These are phyloP conservation scores for Oryza australiensis DNA, from an alignment of 176 grass and related monocot genomes.

Conservation along the genomic window DNA sequence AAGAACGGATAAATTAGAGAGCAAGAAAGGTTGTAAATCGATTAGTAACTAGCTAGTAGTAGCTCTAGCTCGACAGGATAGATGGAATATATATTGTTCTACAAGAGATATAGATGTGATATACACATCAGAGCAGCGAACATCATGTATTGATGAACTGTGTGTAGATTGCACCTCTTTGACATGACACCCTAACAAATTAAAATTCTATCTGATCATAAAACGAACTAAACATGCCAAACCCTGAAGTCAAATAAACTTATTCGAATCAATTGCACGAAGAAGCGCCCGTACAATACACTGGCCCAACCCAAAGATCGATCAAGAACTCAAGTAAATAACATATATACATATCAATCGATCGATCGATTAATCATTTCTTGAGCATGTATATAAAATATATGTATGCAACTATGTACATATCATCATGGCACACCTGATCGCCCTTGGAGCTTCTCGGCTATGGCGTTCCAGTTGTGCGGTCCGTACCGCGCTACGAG, in stretches of 20 bases:
- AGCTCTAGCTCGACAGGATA: background rate
- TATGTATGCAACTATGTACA: background rate
- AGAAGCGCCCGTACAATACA: background rate
- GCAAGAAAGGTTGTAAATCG: constrained; percentile 37
- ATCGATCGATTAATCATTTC: background rate
- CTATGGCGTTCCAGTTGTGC: constrained; percentile 92
- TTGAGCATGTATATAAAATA: background rate
- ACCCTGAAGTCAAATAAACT: constrained; percentile 38
- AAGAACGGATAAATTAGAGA: constrained; percentile 39
- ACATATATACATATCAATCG: background rate
- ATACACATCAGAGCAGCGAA: constrained; percentile 40
- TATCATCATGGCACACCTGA: constrained; percentile 57
- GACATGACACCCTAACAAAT: constrained; percentile 63
- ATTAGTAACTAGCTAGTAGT: background rate
- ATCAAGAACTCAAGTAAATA: background rate
- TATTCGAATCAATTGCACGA: background rate
- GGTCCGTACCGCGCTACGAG: constrained; percentile 72
- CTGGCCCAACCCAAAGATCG: background rate
- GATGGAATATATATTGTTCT: constrained; percentile 38
- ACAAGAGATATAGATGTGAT: constrained; percentile 45
- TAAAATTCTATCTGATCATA: constrained; percentile 33
- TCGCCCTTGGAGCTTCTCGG: constrained; percentile 91
- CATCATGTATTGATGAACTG: constrained; percentile 15
- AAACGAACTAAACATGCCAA: constrained; percentile 27
- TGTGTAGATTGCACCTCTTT: constrained; percentile 13